Conservation (phyloP, 805 yeast genomes). For the Yarrowia osloensis region DNA sequence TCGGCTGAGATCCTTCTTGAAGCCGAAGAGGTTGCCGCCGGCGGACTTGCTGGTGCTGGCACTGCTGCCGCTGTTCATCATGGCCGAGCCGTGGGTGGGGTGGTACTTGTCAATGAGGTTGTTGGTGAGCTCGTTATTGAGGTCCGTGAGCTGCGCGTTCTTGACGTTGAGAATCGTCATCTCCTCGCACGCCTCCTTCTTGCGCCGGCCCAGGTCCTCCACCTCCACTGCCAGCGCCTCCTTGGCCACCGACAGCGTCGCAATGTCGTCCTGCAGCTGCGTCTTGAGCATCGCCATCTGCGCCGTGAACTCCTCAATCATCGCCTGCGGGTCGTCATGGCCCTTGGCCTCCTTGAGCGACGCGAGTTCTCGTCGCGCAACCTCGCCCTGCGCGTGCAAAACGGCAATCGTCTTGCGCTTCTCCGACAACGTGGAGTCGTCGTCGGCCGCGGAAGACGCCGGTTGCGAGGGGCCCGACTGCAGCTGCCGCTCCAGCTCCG, state of each 20-base stretch:
- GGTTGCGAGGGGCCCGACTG: slow-evolving; percentile 29
- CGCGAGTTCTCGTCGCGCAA: slow-evolving; percentile 47
- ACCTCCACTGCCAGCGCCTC: slow-evolving; percentile 41
- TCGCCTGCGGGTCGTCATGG: slow-evolving; percentile 42
- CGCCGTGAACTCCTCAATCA: slow-evolving; percentile 44
- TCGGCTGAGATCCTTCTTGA: slow-evolving; percentile 17
- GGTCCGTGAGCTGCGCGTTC: slow-evolving; percentile 44
- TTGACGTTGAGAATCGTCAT: slow-evolving; percentile 40
- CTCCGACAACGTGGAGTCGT: slow-evolving; percentile 36
- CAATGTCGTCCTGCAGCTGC: slow-evolving; percentile 51
- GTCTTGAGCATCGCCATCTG: slow-evolving; percentile 52
- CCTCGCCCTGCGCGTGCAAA: slow-evolving; percentile 42
- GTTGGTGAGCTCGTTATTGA: slow-evolving; percentile 44
- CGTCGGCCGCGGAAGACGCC: neutral
- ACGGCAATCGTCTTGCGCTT: slow-evolving; percentile 44
- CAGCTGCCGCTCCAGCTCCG: slow-evolving; percentile 38
- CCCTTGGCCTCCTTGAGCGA: slow-evolving; percentile 47
- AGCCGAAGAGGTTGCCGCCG: slow-evolving; percentile 9
- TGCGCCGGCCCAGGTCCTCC: slow-evolving; percentile 36
- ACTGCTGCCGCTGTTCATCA: neutral
- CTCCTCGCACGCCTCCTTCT: slow-evolving; percentile 41
- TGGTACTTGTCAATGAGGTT: slow-evolving; percentile 43
- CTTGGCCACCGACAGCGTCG: slow-evolving; percentile 39
- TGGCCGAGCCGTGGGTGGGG: slow-evolving; percentile 28
- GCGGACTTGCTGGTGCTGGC: neutral